These are phyloP conservation scores for Sclerotiophoma versabilis DNA, from an alignment of 2,329 filamentous ascomycete species.

Conservation along the genomic window DNA sequence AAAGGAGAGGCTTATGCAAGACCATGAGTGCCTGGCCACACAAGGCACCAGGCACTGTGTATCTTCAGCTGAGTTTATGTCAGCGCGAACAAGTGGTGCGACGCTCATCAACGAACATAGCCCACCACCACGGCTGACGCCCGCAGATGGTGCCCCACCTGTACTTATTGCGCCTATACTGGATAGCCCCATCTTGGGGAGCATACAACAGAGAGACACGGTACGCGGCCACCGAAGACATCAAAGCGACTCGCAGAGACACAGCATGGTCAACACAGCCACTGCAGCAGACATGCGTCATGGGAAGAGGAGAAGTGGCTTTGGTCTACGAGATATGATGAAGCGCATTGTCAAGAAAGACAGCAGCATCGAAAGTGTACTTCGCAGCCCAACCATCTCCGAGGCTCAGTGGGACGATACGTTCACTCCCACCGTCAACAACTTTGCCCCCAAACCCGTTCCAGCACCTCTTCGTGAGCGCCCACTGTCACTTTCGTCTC, in stretches of 20 bases:
- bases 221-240: conserved; percentile 14
- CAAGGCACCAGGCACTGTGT: conserved; percentile 33
- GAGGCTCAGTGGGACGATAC: conserved; percentile 11
- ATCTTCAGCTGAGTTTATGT: conserved; percentile 31
- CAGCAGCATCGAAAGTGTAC: conserved; percentile 8
- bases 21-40: conserved; percentile 39
- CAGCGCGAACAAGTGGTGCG: conserved; percentile 42
- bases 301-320: conserved; percentile 25
- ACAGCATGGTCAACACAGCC: conserved; percentile 28
- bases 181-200: conserved; percentile 12
- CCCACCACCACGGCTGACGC: conserved; percentile 20
- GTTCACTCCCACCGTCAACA: not conserved
- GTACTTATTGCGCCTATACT: conserved; percentile 9
- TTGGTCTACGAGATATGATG: conserved; percentile 37
- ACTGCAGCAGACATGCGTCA: conserved; percentile 30
- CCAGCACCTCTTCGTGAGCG: not conserved
- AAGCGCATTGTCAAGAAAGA: conserved; percentile 39
- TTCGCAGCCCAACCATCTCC: conserved; percentile 1
- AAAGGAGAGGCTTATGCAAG: conserved; percentile 42
- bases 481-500: conserved; percentile 1
- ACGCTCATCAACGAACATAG: conserved; percentile 40
- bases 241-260: conserved; percentile 23
- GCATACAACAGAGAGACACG: conserved; percentile 5
- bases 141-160: conserved; percentile 21
- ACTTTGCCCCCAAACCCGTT: not conserved